Conservation (phyloP, 164 flowering plant species). For the Hamamelis virginiana region DNA sequence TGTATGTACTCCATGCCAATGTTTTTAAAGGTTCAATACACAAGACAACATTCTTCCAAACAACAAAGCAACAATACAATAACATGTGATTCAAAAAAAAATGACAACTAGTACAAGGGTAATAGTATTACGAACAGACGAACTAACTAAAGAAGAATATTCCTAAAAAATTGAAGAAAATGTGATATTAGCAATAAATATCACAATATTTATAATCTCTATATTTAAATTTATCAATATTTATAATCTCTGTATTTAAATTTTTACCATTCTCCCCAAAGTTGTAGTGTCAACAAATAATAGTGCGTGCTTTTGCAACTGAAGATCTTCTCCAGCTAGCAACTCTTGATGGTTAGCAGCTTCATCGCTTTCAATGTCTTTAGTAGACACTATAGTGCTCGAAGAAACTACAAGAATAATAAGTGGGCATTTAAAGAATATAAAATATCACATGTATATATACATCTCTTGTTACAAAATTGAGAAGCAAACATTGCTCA, state of each 20-base stretch:
- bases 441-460: neutral
- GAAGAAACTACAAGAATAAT: constrained; percentile 27
- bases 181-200: too few relatives aligned
- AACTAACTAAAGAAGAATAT: too few relatives aligned
- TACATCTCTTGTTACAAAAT: neutral
- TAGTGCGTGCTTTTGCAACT: constrained; percentile 24
- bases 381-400: constrained; percentile 20
- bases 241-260: neutral
- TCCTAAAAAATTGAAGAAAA: neutral
- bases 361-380: constrained; percentile 29
- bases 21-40: too few relatives aligned
- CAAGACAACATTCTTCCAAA: too few relatives aligned
- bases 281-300: constrained; percentile 26
- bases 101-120: too few relatives aligned
- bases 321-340: constrained; percentile 28
- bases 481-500: neutral
- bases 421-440: neutral
- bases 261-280: constrained; percentile 40
- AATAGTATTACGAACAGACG: too few relatives aligned
- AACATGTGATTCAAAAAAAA: too few relatives aligned
- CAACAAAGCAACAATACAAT: too few relatives aligned
- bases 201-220: too few relatives aligned
- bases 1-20: too few relatives aligned
- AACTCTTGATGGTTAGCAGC: constrained; percentile 22
- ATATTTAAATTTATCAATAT: too few relatives aligned